Evolutionary conservation across 1,284 basidiomycete genomes (phyloP), one percentile per base, ranked within the genome.

Genomic region (Pseudozyma sp.): DNA sequence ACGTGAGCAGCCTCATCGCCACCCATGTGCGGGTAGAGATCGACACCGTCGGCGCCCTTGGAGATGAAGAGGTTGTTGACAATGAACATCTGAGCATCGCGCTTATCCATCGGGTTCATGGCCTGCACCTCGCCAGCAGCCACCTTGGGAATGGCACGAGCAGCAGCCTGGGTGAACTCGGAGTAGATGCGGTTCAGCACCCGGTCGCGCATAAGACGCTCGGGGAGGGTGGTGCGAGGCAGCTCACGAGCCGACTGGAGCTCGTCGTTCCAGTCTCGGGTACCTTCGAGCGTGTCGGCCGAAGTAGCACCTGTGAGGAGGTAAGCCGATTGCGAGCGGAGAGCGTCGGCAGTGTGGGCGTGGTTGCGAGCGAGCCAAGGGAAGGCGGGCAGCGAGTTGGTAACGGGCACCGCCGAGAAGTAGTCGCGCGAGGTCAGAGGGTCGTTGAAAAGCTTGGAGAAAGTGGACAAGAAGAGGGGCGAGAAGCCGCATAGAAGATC

Each of bases 261-360:
- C 85, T 89, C 89, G 76, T 89, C 89, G 81, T 89, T 89, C 89
- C 89, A 89, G 79, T 89, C 89, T 59, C 89, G 85, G 5, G 88
- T 87, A 19, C 85, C 86, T 59, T 89, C 88, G 34, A 89, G 84
- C 16, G 85, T 86, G 54, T 89, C 88, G 31, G 87, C 84, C 2
- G 85, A 85, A 59, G 83, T 87, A 44, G 87, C 87, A 36, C 88
- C 88, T 1, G 88, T 88, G 72, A 88, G 86, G 44, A 89, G 85
- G 86, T 87, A 89, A 5, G 88, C 88, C 14, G 88, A 84, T 81
- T 89, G 89, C 18, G 87, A 86, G 59, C 88, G 86, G 48, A 89
- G 83, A n/a, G 86, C 78, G 71, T 89, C 89, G 8, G 87, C 79
- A n/a, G 76, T 72, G 53, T 86, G 85, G n/a, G 83, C 34, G 48